Conservation (phyloP, 208 protist species). For the Leishmania martiniquensis region DNA sequence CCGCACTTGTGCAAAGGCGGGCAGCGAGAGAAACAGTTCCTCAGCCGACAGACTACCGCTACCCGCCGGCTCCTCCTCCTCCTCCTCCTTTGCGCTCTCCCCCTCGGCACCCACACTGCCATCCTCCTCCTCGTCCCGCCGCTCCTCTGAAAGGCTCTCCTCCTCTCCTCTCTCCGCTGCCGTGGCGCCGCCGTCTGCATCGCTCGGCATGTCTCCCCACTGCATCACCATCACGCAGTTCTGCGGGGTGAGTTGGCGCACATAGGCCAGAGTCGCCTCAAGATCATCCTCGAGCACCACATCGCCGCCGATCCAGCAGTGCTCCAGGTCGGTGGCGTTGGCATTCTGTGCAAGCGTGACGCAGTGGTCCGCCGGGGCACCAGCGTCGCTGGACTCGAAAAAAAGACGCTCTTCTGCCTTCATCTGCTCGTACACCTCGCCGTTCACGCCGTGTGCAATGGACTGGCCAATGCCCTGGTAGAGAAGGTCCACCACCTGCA, state of each 20-base stretch:
- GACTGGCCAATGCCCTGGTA: constrained; percentile 71
- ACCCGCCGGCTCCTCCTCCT: constrained; percentile 4
- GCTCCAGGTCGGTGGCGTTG: constrained; percentile 44
- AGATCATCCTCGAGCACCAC: constrained; percentile 67
- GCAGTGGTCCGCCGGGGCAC: constrained; percentile 43
- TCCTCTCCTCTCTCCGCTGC: not conserved
- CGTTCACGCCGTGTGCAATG: constrained; percentile 47
- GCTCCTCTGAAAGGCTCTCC: not conserved
- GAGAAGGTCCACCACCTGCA: constrained; percentile 60
- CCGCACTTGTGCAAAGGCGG: constrained; percentile 48
- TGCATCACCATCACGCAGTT: constrained; percentile 48
- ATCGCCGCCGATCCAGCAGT: constrained; percentile 49
- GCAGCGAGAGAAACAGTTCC: constrained; percentile 54
- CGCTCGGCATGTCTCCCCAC: constrained; percentile 64
- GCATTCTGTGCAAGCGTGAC: constrained; percentile 41
- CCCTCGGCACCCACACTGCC: constrained; percentile 5
- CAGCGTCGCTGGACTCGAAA: constrained; percentile 64
- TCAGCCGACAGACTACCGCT: constrained; percentile 4
- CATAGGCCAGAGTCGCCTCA: constrained; percentile 40
- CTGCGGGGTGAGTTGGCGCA: constrained; percentile 58
- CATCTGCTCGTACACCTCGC: constrained; percentile 60
- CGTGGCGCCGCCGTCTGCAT: not conserved
- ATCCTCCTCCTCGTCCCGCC: constrained; percentile 3
- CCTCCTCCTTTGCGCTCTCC: not conserved
- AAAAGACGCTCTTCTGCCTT: constrained; percentile 50